A percentile compares a stretch with the other conserved stretches of the same genome.
Conservation (phyloP, 2,329 filamentous ascomycete genomes). For the Neoarthrinium moseri region DNA sequence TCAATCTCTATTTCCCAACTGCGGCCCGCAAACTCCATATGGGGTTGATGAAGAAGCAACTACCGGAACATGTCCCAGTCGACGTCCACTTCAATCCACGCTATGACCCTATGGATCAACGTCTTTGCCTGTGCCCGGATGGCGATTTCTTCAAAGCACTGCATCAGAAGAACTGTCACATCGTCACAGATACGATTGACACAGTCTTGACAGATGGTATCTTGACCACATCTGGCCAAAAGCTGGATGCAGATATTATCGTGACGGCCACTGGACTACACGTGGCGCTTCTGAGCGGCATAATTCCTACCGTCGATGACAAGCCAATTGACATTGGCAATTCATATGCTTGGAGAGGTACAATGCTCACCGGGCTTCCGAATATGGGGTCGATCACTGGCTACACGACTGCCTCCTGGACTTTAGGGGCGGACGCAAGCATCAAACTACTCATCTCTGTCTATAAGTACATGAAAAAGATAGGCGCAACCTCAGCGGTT, state of each 20-base stretch:
- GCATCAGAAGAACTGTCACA: constrained; percentile 35
- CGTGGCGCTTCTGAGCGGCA: constrained; percentile 52
- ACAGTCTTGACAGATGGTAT: constrained; percentile 41
- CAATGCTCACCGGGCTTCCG: constrained; percentile 61
- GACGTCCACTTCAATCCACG: constrained; percentile 53
- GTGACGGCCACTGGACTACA: constrained; percentile 64
- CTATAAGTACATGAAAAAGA: constrained; percentile 46
- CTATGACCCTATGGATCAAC: constrained; percentile 64
- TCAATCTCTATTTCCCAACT: constrained; percentile 50
- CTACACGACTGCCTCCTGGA: constrained; percentile 62
- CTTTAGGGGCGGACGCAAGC: constrained; percentile 56
- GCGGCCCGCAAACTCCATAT: constrained; percentile 42
- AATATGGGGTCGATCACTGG: constrained; percentile 58
- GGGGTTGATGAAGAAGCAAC: constrained; percentile 37
- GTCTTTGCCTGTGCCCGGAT: constrained; percentile 57
- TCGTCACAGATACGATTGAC: constrained; percentile 45
- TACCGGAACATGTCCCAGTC: constrained; percentile 45
- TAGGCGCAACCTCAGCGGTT: constrained; percentile 40
- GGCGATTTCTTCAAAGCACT: constrained; percentile 44
- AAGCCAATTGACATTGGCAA: constrained; percentile 36
- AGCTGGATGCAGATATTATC: constrained; percentile 57
- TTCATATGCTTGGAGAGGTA: constrained; percentile 55
- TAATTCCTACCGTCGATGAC: constrained; percentile 49
- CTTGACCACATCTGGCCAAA: constrained; percentile 36
- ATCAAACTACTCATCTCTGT: constrained; percentile 48